Base-by-base conservation (phyloP, 129 eudicot genomes). In the Erigeron canadensis region DNA sequence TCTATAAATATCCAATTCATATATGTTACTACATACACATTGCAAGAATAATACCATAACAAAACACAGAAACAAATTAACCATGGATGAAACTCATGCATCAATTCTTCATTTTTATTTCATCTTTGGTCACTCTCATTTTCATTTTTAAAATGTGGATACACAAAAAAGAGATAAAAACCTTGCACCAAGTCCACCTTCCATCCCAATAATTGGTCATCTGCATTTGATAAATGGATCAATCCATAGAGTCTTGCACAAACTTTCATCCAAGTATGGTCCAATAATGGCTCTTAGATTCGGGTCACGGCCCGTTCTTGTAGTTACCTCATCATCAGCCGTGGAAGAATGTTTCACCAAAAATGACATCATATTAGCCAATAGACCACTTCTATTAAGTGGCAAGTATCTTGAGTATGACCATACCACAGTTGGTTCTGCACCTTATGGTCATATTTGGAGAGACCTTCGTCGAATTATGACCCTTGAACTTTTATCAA, bases 301-400 rank as follows among this genome's bases (percentile, higher is more conserved):
- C 3, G 89, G 89, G 11, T 22, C 58, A 6, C 80, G 78, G 13
- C 66, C 44, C 0, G 65, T 82, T 1, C 46, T 85, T 0, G 67
- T 85, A 0, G 22, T 82, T 41, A 73, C 87, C 23, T 85, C 90
- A 4, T 62, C 85, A 4, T 11, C 67, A 19, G 75, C 65, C 0
- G 82, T 38, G 0, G 85, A 85, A 74, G 87, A 85, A 63, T 85
- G 89, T 54, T 85, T 85, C 77, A 78, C 80, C 8, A 79, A 34
- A 69, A 85, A 85, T 37, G 87, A 82, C 67, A 61, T 79, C n/a
- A 7, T 69, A 3, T 74, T 85, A 51, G 89, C 89, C 48, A 85
- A 82, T 5, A 21, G 84, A 16, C 84, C 80, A 6, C 56, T 40
- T 7, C 80, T 80, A 41, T 15, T 62, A 9, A 51, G 64, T 4